Evolutionary conservation across 75 land plant species (phyloP), one percentile per base, ranked within the genome.

Genomic region (Chamaecyparis obtusa): DNA sequence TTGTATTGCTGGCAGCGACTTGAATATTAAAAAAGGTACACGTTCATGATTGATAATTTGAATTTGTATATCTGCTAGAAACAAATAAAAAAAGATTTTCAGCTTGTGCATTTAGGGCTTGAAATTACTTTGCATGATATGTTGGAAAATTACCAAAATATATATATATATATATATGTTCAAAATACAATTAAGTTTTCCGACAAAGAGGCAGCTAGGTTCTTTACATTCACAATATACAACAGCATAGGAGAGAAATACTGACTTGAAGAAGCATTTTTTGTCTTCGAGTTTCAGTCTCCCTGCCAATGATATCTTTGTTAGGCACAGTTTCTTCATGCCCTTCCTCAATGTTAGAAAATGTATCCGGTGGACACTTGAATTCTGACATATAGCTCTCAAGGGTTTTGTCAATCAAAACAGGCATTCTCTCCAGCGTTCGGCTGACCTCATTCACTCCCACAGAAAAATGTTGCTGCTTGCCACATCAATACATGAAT

Each of bases 371-470:
- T 49, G 84, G 32, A 33, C 4, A n/a, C 49, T 44, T 9, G 51
- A 80, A 43, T 44, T 43, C 83, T 24, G 83, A 11, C 27, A 21
- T 44, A 41, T 43, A 43, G 46, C 14, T 80, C 51, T 37, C 48
- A 80, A 80, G 44, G 1, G n/a, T 2, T 80, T 44, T 44, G 24
- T 24, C 32, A 32, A 13, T 44, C 83, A 9, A 60, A 16, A 83
- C 67, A 39, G 91, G 85, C 95, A 94, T 93, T 51, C 94, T 88
- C 79, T 93, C 95, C 49, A 94, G 91, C n/a, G 93, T 92, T 16
- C 95, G 92, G n/a, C 93, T 93, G 5, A 92, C 94, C n/a, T 94
- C 95, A 92, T 94, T 94, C 36, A 92, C 89, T 7, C 95, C 95
- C 56, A 94, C 78, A 15, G 95, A 71, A 87, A 94, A 94, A 85